Evolutionary conservation across 2,329 filamentous ascomycete species (phyloP), one percentile per base, ranked within the genome.

Genomic region (Rutstroemia sp.): DNA sequence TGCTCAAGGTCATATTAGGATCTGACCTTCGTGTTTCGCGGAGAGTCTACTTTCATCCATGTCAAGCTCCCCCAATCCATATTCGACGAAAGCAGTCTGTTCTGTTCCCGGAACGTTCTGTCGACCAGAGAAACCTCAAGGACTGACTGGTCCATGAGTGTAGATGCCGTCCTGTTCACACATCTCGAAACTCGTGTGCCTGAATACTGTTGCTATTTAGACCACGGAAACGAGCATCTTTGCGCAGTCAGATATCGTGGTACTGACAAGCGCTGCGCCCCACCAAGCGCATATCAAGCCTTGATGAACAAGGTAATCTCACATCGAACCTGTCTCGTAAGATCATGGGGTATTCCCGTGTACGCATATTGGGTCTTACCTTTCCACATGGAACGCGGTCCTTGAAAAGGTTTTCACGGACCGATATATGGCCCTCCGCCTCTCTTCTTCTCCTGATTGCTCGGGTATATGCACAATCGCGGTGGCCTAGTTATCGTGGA

Each of bases 201-300:
- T 34, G 30, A 10, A 34, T 4, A 38, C 21, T 19, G 21, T 19
- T 54, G 16, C 47, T 48, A 39, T 48, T 48, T 48, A 38, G 48
- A 54, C 42, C 19, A 54, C n/a, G 38, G 42, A n/a, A 39, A 48
- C 21, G 21, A 54, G 38, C 30, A 54, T 48, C 19, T 54, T 41
- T 54, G 51, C 44, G 51, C 21, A 48, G 51, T 54, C 27, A 8
- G 21, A 48, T 39, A 34, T 39, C 38, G 44, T 41, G 51, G 30
- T 51, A 30, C 41, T n/a, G 30, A 34, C 25, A 30, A 5, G 5
- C 42, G 41, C 34, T 54, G 44, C 44, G 51, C 51, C 51, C 19
- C 51, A 34, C 8, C 30, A 14, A 53, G 10, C 12, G 0, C 39
- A 3, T 6, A 41, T 41, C 38, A 23, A 23, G 23, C 23, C 23